A percentile compares a stretch with the other conserved stretches of the same genome.
Evolutionary conservation across 306 rosid species (phyloP).

Genomic region (Crotalaria pallida): DNA sequence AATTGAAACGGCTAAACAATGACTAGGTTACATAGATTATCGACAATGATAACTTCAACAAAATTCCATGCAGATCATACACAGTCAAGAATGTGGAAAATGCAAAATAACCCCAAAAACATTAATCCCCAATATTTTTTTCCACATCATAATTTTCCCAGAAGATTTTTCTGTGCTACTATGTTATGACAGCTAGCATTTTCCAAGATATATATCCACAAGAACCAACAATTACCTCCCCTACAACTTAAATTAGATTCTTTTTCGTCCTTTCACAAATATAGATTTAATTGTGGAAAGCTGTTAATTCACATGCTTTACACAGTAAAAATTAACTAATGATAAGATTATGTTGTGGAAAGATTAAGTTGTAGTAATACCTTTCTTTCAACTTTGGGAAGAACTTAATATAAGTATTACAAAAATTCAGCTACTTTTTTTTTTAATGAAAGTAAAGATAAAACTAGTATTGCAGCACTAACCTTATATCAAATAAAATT

Average conservation of each 20-base stretch:
- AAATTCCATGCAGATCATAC: neutral
- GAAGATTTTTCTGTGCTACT: neutral
- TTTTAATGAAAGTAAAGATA: neutral
- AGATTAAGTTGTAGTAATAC: too few relatives aligned
- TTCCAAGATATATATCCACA: neutral
- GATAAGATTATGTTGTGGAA: too few relatives aligned
- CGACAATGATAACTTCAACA: neutral
- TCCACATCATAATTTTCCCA: neutral
- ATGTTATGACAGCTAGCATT: neutral
- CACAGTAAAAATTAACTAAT: neutral
- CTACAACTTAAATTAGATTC: neutral
- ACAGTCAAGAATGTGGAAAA: neutral
- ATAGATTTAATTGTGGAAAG: neutral
- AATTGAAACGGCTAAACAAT: constrained; percentile 2
- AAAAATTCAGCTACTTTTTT: neutral
- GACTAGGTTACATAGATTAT: neutral
- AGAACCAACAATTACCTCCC: neutral
- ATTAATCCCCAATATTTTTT: neutral
- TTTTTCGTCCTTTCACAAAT: neutral
- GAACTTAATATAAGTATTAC: neutral
- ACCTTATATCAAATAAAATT: neutral
- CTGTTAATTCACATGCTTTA: neutral
- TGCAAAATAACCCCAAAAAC: neutral
- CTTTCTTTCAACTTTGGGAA: neutral
- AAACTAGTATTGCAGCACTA: neutral